Percentiles rank a stretch among this genome's conserved stretches.
Conservation (phyloP, 495 filamentous ascomycete species). For the Apodospora peruviana region DNA sequence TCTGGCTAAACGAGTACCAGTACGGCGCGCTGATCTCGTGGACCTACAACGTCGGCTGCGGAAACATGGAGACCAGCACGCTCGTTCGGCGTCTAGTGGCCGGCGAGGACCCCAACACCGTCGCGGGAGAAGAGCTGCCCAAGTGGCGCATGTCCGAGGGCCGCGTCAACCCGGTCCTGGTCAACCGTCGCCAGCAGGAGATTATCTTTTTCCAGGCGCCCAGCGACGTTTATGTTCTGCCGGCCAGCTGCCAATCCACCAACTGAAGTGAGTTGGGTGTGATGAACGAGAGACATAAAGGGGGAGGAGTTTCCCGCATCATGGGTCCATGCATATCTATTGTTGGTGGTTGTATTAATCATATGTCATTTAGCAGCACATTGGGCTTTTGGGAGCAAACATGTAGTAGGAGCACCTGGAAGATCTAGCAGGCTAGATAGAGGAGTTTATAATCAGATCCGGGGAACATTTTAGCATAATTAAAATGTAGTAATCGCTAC, state of each 20-base stretch:
- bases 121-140: not conserved
- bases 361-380: too few relatives aligned
- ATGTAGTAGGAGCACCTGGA: too few relatives aligned
- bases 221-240: not conserved
- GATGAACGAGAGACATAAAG: too few relatives aligned
- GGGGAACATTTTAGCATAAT: too few relatives aligned
- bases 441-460: too few relatives aligned
- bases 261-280: too few relatives aligned
- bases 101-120: not conserved
- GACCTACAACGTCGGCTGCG: not conserved
- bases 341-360: too few relatives aligned
- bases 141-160: not conserved
- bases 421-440: too few relatives aligned
- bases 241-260: not conserved
- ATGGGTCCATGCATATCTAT: too few relatives aligned
- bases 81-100: not conserved
- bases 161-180: not conserved
- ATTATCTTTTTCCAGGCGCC: not conserved
- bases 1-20: not conserved
- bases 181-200: not conserved
- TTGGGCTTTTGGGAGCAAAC: too few relatives aligned
- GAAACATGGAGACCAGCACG: not conserved
- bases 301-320: too few relatives aligned
- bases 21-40: not conserved
- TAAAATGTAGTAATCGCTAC: too few relatives aligned